phyloP scores from a whole-genome alignment of 1,284 basidiomycete genomes.

The Apiotrichum gracile region DNA sequence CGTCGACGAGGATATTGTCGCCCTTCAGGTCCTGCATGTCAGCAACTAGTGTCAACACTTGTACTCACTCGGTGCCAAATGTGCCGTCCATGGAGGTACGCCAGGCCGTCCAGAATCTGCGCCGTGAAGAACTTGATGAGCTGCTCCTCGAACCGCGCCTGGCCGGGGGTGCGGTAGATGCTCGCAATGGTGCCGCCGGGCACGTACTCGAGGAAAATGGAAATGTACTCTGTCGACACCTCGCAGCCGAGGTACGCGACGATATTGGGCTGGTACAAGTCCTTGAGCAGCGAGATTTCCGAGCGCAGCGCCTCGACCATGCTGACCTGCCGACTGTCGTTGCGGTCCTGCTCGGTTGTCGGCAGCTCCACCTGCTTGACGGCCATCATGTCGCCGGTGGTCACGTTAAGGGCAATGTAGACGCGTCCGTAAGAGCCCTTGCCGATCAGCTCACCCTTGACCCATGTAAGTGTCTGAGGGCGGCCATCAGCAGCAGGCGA shows the following conservation, averaged over 20 bases:
- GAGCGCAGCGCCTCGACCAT: slow-evolving; percentile 87
- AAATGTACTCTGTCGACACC: slow-evolving; percentile 79
- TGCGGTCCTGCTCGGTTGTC: slow-evolving; percentile 79
- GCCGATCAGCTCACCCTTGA: slow-evolving; percentile 94
- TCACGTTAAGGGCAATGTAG: slow-evolving; percentile 94
- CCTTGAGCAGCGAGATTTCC: slow-evolving; percentile 92
- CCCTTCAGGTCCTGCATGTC: slow-evolving; percentile 79
- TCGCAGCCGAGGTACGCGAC: slow-evolving; percentile 91
- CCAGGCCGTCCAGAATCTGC: slow-evolving; percentile 87
- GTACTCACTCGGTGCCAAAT: slow-evolving; percentile 79
- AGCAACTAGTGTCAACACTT: not conserved
- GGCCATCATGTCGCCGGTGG: slow-evolving; percentile 97
- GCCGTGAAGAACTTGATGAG: slow-evolving; percentile 87
- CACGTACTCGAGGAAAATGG: slow-evolving; percentile 98
- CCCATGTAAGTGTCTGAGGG: slow-evolving; percentile 85
- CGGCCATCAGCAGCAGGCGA: slow-evolving; percentile 20
- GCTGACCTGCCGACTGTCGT: slow-evolving; percentile 73
- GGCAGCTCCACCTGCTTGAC: slow-evolving; percentile 99
- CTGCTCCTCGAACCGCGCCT: slow-evolving; percentile 62
- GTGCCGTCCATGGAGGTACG: slow-evolving; percentile 84
- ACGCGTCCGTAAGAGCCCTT: slow-evolving; percentile 95
- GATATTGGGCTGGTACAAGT: slow-evolving; percentile 93
- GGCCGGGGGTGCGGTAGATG: slow-evolving; percentile 85
- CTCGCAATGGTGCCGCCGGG: slow-evolving; percentile 94
- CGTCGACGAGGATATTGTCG: slow-evolving; percentile 96